phyloP scores from a whole-genome alignment of 2,329 filamentous ascomycete species.

The Diaporthe caulivora region DNA sequence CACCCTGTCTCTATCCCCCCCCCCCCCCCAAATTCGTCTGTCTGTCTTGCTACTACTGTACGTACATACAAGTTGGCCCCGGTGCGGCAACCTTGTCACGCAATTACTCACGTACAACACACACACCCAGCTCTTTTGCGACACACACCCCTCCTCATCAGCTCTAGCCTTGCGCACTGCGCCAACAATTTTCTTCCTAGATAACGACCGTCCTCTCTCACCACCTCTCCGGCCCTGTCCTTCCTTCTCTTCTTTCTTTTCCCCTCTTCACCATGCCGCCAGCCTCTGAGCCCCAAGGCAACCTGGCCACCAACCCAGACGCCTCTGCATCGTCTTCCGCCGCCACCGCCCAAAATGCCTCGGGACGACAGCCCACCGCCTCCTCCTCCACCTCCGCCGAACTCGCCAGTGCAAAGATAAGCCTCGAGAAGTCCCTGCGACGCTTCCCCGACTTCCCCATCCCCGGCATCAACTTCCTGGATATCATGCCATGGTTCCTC shows the following conservation, averaged over 20 bases:
- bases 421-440: constrained; percentile 79
- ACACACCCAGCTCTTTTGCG: constrained; percentile 32
- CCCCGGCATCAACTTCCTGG: constrained; percentile 94
- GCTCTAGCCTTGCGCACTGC: constrained; percentile 15
- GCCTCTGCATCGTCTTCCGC: constrained; percentile 50
- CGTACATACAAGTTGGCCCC: neutral
- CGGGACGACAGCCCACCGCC: constrained; percentile 73
- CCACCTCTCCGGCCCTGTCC: constrained; percentile 45
- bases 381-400: constrained; percentile 71
- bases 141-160: constrained; percentile 33
- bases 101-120: constrained; percentile 31
- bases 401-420: constrained; percentile 78
- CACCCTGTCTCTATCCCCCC: constrained; percentile 23
- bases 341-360: constrained; percentile 64
- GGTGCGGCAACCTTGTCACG: constrained; percentile 8
- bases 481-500: constrained; percentile 97
- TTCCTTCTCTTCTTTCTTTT: constrained; percentile 46
- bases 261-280: constrained; percentile 52
- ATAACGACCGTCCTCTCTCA: constrained; percentile 47
- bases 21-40: too few relatives aligned
- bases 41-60: constrained; percentile 11
- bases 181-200: constrained; percentile 39
- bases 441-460: constrained; percentile 93
- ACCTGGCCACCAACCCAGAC: constrained; percentile 50
- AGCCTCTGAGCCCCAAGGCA: constrained; percentile 44